These are phyloP conservation scores for Aegilops speltoides DNA, from an alignment of 176 grass and related monocot genomes.

Conservation along the genomic window DNA sequence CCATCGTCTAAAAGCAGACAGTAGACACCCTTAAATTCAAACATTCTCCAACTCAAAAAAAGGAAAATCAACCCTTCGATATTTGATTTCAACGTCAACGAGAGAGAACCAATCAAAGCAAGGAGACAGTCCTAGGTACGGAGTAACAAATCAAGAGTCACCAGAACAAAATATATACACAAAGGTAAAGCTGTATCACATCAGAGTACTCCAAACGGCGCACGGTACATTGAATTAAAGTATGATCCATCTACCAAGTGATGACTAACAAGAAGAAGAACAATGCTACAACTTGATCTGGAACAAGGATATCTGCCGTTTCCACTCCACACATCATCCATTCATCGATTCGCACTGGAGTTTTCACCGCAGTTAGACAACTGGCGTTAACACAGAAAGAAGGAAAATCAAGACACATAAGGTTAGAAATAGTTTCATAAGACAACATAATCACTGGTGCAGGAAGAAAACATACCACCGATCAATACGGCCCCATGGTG, in stretches of 20 bases:
- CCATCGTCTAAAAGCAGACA: not conserved
- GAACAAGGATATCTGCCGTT: not conserved
- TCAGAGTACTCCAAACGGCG: not conserved
- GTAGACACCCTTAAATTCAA: not conserved
- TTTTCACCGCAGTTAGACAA: not conserved
- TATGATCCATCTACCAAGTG: not conserved
- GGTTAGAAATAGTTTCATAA: not conserved
- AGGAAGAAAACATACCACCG: not conserved
- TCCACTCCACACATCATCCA: not conserved
- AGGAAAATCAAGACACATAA: not conserved
- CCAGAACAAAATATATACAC: not conserved
- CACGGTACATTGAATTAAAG: not conserved
- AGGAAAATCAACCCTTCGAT: too few species aligned
- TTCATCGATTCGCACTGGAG: not conserved
- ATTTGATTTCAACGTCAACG: not conserved
- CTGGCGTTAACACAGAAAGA: not conserved
- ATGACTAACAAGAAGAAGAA: not conserved
- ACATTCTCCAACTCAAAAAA: not conserved
- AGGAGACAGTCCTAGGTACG: not conserved
- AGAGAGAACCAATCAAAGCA: not conserved
- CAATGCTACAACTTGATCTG: not conserved
- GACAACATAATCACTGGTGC: not conserved
- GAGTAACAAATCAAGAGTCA: not conserved
- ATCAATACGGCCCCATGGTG: not conserved
- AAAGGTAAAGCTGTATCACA: not conserved